phyloP scores from a whole-genome alignment of 768 basidiomycete species.

The Podaxis sp. region DNA sequence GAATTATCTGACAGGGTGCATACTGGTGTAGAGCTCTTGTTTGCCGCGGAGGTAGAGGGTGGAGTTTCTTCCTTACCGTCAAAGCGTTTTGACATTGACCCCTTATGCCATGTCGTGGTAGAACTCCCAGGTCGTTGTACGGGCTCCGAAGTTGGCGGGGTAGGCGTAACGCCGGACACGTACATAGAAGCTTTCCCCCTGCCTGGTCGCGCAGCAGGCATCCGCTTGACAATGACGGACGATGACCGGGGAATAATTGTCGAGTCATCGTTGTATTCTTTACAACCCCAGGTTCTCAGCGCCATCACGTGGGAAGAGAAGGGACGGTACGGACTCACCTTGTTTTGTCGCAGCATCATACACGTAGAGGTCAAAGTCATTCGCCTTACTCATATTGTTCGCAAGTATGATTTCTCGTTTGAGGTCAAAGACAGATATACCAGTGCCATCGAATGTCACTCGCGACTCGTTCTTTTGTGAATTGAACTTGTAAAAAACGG shows the following conservation, averaged over 20 bases:
- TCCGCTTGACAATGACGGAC: conserved; percentile 87
- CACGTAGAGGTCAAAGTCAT: conserved; percentile 92
- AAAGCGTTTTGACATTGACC: conserved; percentile 84
- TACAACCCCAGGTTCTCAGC: not conserved
- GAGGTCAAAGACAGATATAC: conserved; percentile 98
- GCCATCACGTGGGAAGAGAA: not conserved
- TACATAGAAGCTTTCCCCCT: conserved; percentile 82
- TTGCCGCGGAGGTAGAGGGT: conserved; percentile 18
- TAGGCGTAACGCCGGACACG: conserved; percentile 42
- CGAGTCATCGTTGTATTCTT: conserved; percentile 91
- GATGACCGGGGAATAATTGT: conserved; percentile 92
- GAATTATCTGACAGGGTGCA: conserved; percentile 10
- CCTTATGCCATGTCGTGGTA: conserved; percentile 56
- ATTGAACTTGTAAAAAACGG: conserved; percentile 98
- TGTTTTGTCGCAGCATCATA: conserved; percentile 84
- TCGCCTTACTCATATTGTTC: conserved; percentile 94
- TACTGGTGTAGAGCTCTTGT: conserved; percentile 29
- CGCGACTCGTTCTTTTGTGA: conserved; percentile 92
- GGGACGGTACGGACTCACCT: conserved; percentile 49
- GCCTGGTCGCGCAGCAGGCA: conserved; percentile 77
- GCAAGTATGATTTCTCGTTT: conserved; percentile 98
- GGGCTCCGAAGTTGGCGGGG: conserved; percentile 46
- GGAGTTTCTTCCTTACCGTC: conserved; percentile 70
- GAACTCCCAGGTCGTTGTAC: conserved; percentile 32
- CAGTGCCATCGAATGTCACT: conserved; percentile 97